Conservation (phyloP, 2,329 filamentous ascomycete species). For the Teratosphaeria pseudoeucalypti region DNA sequence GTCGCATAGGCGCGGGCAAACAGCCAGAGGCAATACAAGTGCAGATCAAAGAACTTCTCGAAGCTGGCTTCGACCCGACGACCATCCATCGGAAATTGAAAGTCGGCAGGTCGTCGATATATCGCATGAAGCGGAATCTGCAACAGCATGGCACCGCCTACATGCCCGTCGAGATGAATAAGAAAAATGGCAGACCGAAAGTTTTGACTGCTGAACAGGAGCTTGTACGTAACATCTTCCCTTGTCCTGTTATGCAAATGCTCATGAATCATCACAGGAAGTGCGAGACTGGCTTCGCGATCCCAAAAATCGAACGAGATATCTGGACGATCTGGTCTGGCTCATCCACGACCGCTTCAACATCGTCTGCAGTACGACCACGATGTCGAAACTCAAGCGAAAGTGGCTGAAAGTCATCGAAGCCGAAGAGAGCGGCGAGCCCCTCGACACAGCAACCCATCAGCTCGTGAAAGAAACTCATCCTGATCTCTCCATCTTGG, state of each 20-base stretch:
- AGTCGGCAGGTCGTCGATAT: constrained; percentile 23
- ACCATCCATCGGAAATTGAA: constrained; percentile 25
- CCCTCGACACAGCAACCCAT: constrained; percentile 17
- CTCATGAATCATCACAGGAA: constrained; percentile 12
- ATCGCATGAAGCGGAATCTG: constrained; percentile 26
- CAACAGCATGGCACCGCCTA: constrained; percentile 25
- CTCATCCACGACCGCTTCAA: constrained; percentile 24
- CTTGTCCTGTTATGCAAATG: neutral
- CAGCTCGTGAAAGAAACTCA: constrained; percentile 18
- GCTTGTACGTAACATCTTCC: constrained; percentile 15
- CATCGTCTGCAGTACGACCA: constrained; percentile 25
- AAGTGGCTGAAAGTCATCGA: constrained; percentile 26
- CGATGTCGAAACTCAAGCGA: constrained; percentile 26
- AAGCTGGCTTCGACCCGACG: constrained; percentile 25
- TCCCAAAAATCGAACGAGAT: constrained; percentile 21
- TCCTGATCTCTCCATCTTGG: constrained; percentile 16
- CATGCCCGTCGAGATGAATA: constrained; percentile 23
- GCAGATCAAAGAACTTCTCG: constrained; percentile 24
- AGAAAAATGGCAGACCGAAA: constrained; percentile 26
- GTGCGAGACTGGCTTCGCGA: constrained; percentile 23
- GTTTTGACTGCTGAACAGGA: constrained; percentile 24
- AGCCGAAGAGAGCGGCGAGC: constrained; percentile 20
- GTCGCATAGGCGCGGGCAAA: constrained; percentile 19
- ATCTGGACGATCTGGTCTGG: constrained; percentile 25
- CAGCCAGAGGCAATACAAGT: constrained; percentile 20